Conservation (phyloP, 768 basidiomycete species). For the Sporobolomyces roseus region DNA sequence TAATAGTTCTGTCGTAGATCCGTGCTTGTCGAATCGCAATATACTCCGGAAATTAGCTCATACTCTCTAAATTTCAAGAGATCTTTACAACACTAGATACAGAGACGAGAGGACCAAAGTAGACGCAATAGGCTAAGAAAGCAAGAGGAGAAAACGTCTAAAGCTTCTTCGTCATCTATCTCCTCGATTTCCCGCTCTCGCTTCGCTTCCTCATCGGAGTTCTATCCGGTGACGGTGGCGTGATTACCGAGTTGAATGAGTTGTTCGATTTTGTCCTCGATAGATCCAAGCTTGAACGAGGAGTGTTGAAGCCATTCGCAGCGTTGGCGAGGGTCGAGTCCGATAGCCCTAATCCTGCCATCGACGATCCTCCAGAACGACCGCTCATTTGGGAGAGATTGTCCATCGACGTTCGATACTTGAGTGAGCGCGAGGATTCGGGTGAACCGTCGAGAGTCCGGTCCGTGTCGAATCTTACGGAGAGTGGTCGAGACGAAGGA, state of each 20-base stretch:
- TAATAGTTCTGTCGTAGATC: too few species aligned
- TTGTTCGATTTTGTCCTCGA: neutral
- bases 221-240: slow-evolving; percentile 14
- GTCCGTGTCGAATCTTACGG: slow-evolving; percentile 5
- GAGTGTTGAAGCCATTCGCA: slow-evolving; percentile 1
- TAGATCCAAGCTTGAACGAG: slow-evolving; percentile 2
- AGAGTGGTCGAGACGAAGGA: slow-evolving; percentile 7
- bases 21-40: neutral
- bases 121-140: too few species aligned
- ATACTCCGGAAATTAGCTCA: too few species aligned
- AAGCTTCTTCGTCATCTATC: too few species aligned
- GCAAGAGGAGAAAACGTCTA: too few species aligned
- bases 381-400: neutral
- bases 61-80: too few species aligned
- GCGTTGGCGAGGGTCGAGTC: slow-evolving; percentile 1
- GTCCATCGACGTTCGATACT: too few species aligned
- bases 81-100: too few species aligned
- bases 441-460: slow-evolving; percentile 5
- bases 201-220: slow-evolving; percentile 9
- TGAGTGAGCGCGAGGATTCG: neutral
- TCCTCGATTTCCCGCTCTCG: too few species aligned
- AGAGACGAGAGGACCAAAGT: too few species aligned
- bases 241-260: slow-evolving; percentile 23
- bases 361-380: neutral
- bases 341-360: slow-evolving; percentile 1